Base-by-base conservation (phyloP, 345 rosid species). In the Anastatica hierochuntica region DNA sequence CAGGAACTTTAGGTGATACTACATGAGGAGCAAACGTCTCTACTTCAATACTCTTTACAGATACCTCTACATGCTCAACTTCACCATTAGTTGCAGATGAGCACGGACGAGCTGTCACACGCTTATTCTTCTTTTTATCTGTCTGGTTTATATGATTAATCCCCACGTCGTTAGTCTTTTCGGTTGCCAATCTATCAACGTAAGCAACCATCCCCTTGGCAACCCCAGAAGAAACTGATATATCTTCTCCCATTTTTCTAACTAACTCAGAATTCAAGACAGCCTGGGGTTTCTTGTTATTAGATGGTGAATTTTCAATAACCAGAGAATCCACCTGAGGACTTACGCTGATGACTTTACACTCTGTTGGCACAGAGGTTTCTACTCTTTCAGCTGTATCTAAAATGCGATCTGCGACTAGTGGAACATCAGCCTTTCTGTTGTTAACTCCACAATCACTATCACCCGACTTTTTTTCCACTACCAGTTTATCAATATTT, bases 101-200 rank as follows among this genome's bases (percentile, higher is more conserved):
- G 44, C 44, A 71, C 50, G 42, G 29, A 59, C 37, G 23, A 14
- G 53, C 54, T 27, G 23, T 47, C 58, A 36, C 26, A 49, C 7
- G 27, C 40, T 33, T 49, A 10, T 11, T 48, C 38, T 48, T 27
- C 31, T 27, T 8, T 27, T 27, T 8, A 46, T 46, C 64, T 37
- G 49, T 1, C 12, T 23, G 64, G 55, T 49, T 46, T 1, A 53
- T 26, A 56, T 47, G 54, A 57, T 38, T 63, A 54, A 31, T 20
- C 36, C 37, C 70, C 14, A 43, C 37, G 30, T 62, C 77, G 43
- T 53, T 70, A 37, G 50, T 36, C 70, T 70, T 77, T 56, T 71
- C 79, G n/a, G 59, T 51, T 66, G 67, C 75, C 31, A 56, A 44
- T n/a, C n/a, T n/a, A n/a, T n/a, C n/a, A n/a, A n/a, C n/a, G n/a